Conservation (phyloP, 2,329 filamentous ascomycete species). For the Alternaria ethzedia region DNA sequence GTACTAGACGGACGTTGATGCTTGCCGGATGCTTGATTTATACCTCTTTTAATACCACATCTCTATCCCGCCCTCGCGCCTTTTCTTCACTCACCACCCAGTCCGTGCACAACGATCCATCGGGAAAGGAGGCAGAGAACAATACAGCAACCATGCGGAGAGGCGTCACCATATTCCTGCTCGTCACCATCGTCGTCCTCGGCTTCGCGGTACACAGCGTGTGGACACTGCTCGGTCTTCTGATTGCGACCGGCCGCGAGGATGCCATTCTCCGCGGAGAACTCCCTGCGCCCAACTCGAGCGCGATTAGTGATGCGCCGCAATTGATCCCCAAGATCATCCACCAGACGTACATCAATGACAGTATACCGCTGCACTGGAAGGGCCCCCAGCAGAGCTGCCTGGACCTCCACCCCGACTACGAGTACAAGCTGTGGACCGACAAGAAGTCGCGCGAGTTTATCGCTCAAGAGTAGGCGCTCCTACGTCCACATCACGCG, state of each 20-base stretch:
- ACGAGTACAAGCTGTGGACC: constrained; percentile 83
- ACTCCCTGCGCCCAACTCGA: constrained; percentile 69
- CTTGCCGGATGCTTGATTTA: constrained; percentile 17
- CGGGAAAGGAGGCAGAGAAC: constrained; percentile 31
- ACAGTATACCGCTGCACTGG: constrained; percentile 72
- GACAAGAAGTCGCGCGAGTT: constrained; percentile 73
- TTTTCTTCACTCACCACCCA: constrained; percentile 6
- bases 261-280: constrained; percentile 72
- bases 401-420: constrained; percentile 70
- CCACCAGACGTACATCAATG: constrained; percentile 77
- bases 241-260: constrained; percentile 70
- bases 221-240: constrained; percentile 72
- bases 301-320: constrained; percentile 61
- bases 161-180: constrained; percentile 66
- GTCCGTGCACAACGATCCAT: constrained; percentile 1
- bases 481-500: not conserved
- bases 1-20: constrained; percentile 18
- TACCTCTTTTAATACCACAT: constrained; percentile 16
- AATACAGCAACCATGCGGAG: constrained; percentile 60
- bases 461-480: constrained; percentile 65
- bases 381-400: constrained; percentile 69
- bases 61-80: constrained; percentile 5
- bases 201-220: constrained; percentile 70
- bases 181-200: constrained; percentile 69
- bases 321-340: constrained; percentile 78